These are phyloP conservation scores for Bipolaris victoriae DNA, from an alignment of 2,329 filamentous ascomycete genomes.

Conservation along the genomic window DNA sequence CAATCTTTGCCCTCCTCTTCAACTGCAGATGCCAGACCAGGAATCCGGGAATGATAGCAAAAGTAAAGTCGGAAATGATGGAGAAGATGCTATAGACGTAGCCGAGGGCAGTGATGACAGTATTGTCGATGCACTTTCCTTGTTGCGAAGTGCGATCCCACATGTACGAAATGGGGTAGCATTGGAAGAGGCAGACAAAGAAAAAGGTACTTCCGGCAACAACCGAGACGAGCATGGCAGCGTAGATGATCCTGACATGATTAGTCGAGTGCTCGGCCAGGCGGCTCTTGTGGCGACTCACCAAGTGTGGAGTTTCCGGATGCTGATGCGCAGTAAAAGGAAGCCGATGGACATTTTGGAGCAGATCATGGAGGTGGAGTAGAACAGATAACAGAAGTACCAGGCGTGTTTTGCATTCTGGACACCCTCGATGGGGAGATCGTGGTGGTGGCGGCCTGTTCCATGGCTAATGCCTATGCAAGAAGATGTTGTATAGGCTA, in stretches of 20 bases:
- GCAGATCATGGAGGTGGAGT: conserved; percentile 39
- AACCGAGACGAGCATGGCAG: conserved; percentile 45
- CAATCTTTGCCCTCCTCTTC: conserved; percentile 57
- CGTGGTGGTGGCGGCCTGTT: conserved; percentile 37
- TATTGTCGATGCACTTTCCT: conserved; percentile 52
- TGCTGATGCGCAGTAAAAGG: conserved; percentile 41
- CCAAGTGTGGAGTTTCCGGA: conserved; percentile 38
- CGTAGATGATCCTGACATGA: conserved; percentile 41
- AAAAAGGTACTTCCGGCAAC: conserved; percentile 51
- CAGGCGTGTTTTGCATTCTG: conserved; percentile 38
- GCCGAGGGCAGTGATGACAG: conserved; percentile 50
- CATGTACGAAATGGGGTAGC: conserved; percentile 57
- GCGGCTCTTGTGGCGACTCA: background rate
- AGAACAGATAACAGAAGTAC: conserved; percentile 46
- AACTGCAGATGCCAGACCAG: conserved; percentile 60
- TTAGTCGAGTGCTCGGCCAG: background rate
- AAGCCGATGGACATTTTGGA: conserved; percentile 45
- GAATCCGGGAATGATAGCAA: conserved; percentile 58
- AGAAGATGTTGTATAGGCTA: conserved; percentile 34
- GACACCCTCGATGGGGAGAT: conserved; percentile 29
- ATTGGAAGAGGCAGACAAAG: conserved; percentile 59
- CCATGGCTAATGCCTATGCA: conserved; percentile 39
- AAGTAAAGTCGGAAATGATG: conserved; percentile 56
- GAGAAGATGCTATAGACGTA: conserved; percentile 57
- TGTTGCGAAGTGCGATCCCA: conserved; percentile 51